Conservation (phyloP, 129 eudicot species). For the Flaveria robusta region DNA sequence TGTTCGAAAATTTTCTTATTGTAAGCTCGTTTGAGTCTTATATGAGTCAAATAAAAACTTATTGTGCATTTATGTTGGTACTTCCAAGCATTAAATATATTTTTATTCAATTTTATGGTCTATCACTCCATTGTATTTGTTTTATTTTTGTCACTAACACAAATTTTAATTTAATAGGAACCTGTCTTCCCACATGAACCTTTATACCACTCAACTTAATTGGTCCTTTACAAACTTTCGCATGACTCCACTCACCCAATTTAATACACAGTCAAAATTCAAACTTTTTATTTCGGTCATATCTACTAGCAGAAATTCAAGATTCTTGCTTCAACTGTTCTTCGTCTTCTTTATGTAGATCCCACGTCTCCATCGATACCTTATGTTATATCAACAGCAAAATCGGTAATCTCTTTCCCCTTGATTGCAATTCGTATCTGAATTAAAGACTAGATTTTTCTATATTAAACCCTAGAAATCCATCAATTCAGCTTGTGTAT, state of each 20-base stretch:
- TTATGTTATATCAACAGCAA: not conserved
- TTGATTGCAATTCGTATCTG: not conserved
- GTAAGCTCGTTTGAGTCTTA: too few species aligned
- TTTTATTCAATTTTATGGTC: not conserved
- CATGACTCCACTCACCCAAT: conserved; percentile 19
- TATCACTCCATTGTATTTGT: not conserved
- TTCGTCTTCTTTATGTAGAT: not conserved
- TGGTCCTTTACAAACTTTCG: conserved; percentile 9
- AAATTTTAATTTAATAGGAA: not conserved
- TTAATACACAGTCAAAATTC: conserved; percentile 25
- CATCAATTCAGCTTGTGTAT: not conserved
- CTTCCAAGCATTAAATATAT: too few species aligned
- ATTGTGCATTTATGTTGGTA: too few species aligned
- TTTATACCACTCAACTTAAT: not conserved
- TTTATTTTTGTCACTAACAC: not conserved
- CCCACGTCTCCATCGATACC: not conserved
- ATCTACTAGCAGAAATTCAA: not conserved
- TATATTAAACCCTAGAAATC: conserved; percentile 20
- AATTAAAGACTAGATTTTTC: not conserved
- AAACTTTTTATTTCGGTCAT: conserved; percentile 12
- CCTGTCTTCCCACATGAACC: conserved; percentile 6
- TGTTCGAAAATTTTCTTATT: too few species aligned
- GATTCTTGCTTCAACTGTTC: not conserved
- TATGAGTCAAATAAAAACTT: too few species aligned
- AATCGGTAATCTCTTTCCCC: conserved; percentile 8